phyloP scores from a whole-genome alignment of 805 yeast species.

The Jamesozyma spencerorum region DNA sequence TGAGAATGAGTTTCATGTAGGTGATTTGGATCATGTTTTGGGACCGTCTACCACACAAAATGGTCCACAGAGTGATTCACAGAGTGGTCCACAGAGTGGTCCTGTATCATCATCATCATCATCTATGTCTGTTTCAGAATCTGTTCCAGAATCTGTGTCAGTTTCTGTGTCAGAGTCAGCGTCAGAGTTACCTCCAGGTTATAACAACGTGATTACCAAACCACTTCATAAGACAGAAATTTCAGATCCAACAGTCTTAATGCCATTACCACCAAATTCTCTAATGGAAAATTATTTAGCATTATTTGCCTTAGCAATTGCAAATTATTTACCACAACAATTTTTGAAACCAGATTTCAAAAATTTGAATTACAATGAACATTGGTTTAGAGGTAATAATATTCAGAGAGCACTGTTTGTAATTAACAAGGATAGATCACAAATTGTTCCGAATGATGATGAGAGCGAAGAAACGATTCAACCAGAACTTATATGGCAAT shows the following conservation, averaged over 20 bases:
- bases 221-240: constrained; percentile 6
- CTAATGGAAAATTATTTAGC: constrained; percentile 25
- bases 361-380: constrained; percentile 15
- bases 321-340: constrained; percentile 18
- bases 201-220: constrained; percentile 3
- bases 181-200: constrained; percentile 5
- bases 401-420: not conserved
- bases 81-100: too few species aligned
- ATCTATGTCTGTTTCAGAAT: too few species aligned
- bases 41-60: too few species aligned
- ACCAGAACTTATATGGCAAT: constrained; percentile 23
- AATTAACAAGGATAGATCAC: not conserved
- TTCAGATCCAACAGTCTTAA: constrained; percentile 19
- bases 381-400: constrained; percentile 22
- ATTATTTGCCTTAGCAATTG: constrained; percentile 19
- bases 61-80: too few species aligned
- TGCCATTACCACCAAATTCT: constrained; percentile 20
- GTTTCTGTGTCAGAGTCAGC: too few species aligned
- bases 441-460: not conserved
- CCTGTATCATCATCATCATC: too few species aligned
- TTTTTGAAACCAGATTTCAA: constrained; percentile 20
- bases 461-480: constrained; percentile 8
- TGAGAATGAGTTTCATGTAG: too few species aligned
- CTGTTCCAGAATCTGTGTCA: too few species aligned
- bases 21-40: not conserved